These are phyloP conservation scores for Apiospora koreana DNA, from an alignment of 2,329 filamentous ascomycete species.

Conservation along the genomic window DNA sequence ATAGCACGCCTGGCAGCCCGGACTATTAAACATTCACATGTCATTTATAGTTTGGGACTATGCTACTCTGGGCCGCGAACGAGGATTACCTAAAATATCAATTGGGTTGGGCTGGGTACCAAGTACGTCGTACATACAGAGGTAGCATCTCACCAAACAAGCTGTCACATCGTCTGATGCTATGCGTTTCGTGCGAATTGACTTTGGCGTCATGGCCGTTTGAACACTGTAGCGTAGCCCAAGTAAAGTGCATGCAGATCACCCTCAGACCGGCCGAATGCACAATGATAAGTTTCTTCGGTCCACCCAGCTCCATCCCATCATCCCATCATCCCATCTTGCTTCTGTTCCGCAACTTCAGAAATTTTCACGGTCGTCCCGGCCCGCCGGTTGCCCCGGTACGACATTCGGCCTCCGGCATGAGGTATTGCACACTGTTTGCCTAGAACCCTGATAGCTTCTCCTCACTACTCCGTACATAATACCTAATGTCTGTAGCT, in stretches of 20 bases:
- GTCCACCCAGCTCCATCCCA: background rate
- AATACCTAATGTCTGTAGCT: background rate
- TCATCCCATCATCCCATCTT: slow-evolving; percentile 8
- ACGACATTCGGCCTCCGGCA: slow-evolving; percentile 1
- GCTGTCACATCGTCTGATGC: slow-evolving; percentile 7
- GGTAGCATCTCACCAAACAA: background rate
- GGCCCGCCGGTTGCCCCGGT: slow-evolving; percentile 7
- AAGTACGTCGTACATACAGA: too few species aligned
- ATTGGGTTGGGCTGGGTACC: too few species aligned
- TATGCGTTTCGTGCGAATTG: background rate
- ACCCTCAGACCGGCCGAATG: background rate
- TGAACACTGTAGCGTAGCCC: background rate
- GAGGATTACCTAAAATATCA: background rate
- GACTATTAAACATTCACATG: slow-evolving; percentile 1
- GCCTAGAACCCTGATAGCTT: background rate
- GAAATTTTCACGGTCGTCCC: slow-evolving; percentile 3
- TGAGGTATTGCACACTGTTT: background rate
- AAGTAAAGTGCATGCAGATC: background rate
- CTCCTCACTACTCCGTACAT: background rate
- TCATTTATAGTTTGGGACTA: background rate
- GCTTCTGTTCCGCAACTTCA: slow-evolving; percentile 7
- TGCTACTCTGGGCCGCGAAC: background rate
- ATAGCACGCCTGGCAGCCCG: background rate
- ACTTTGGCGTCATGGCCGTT: background rate
- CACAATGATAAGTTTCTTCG: background rate